Evolutionary conservation across 2,329 filamentous ascomycete species (phyloP).

Genomic region (Epichloe sp.): DNA sequence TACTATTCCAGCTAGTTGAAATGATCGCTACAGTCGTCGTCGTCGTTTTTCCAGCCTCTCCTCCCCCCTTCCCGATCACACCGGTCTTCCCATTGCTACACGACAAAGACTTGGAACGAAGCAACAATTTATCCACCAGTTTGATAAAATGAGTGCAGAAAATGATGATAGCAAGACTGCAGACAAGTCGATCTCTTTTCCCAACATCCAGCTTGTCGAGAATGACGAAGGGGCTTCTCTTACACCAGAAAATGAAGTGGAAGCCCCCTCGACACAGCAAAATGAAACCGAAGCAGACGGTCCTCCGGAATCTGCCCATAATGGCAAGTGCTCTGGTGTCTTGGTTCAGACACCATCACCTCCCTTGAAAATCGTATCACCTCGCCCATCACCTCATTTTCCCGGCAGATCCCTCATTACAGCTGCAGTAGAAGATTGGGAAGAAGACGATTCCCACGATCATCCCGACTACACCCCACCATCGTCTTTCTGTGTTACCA

Average conservation of each 20-base stretch:
- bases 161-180: neutral
- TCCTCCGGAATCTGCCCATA: neutral
- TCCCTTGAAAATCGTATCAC: neutral
- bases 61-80: neutral
- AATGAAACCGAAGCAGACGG: neutral
- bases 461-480: conserved; percentile 1
- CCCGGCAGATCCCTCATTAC: neutral
- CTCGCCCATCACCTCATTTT: conserved; percentile 1
- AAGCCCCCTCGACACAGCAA: neutral
- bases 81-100: neutral
- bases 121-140: neutral
- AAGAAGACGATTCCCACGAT: conserved; percentile 3
- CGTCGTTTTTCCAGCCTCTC: neutral
- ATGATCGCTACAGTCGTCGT: neutral
- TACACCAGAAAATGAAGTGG: neutral
- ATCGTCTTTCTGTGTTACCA: conserved; percentile 2
- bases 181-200: neutral
- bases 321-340: neutral
- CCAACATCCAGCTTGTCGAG: neutral
- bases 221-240: conserved; percentile 1
- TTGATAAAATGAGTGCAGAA: neutral
- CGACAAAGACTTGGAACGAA: neutral
- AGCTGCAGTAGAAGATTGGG: conserved; percentile 7
- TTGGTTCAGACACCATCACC: neutral
- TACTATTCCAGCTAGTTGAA: neutral